These are phyloP conservation scores for Chloris gayana DNA, from an alignment of 176 grass and related monocot species.

Conservation along the genomic window DNA sequence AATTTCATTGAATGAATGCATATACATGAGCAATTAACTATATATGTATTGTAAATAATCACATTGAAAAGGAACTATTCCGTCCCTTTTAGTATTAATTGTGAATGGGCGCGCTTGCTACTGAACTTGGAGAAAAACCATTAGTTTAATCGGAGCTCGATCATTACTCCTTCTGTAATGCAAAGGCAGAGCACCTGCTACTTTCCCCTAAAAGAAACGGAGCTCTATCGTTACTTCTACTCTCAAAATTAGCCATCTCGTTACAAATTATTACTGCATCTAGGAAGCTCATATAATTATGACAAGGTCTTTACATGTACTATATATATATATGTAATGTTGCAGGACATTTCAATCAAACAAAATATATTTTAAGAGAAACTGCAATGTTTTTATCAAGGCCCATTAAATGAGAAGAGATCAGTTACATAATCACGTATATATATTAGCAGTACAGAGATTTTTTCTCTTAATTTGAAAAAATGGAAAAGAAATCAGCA, in stretches of 20 bases:
- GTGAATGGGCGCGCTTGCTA: not conserved
- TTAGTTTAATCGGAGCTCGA: not conserved
- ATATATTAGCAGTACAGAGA: not conserved
- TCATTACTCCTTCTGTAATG: no score
- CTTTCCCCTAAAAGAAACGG: no score
- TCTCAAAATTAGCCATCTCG: not conserved
- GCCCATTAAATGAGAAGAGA: not conserved
- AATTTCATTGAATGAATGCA: not conserved
- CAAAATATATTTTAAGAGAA: not conserved
- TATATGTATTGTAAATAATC: slow-evolving; percentile 3
- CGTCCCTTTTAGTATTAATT: not conserved
- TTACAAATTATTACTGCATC: not conserved
- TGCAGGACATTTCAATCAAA: not conserved
- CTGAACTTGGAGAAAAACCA: not conserved
- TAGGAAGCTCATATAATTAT: not conserved
- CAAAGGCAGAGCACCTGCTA: no score
- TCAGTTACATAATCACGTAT: not conserved
- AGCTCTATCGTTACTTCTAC: not conserved
- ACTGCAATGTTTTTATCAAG: not conserved
- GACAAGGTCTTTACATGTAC: not conserved
- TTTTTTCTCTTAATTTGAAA: not conserved
- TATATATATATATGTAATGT: not conserved
- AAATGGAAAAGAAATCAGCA: not conserved
- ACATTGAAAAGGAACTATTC: not conserved
- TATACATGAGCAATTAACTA: slow-evolving; percentile 9